These are phyloP conservation scores for Berberis vulgaris DNA, from an alignment of 164 flowering plant species.

Conservation along the genomic window DNA sequence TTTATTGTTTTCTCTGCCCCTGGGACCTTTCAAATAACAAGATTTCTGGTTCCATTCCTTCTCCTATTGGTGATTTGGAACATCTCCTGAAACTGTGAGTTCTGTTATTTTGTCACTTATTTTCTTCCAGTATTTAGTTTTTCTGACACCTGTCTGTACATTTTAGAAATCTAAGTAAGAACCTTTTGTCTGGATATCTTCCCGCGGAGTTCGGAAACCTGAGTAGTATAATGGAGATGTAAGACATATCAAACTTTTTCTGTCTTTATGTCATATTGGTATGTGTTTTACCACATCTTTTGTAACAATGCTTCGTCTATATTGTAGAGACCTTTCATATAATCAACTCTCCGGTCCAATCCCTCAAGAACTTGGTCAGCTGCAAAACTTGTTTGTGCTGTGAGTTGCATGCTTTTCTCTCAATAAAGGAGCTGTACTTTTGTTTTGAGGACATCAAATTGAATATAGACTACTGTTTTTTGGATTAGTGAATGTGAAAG, in stretches of 20 bases:
- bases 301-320: slow-evolving; percentile 2
- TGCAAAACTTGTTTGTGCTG: slow-evolving; percentile 65
- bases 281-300: not conserved
- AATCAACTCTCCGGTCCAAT: slow-evolving; percentile 65
- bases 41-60: slow-evolving; percentile 69
- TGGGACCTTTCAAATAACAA: slow-evolving; percentile 82
- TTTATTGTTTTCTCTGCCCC: slow-evolving; percentile 6
- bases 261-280: not conserved
- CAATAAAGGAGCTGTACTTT: no score
- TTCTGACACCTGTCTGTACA: not conserved
- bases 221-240: slow-evolving; percentile 90
- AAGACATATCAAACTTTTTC: slow-evolving; percentile 11
- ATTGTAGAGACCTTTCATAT: slow-evolving; percentile 65
- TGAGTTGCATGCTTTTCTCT: slow-evolving; percentile 25
- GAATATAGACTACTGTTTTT: no score
- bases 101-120: not conserved
- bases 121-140: not conserved
- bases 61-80: slow-evolving; percentile 86
- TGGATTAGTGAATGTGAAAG: no score
- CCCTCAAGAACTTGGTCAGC: slow-evolving; percentile 81
- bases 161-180: slow-evolving; percentile 69
- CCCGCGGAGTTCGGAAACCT: slow-evolving; percentile 90
- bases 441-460: no score
- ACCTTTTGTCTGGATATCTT: slow-evolving; percentile 49
- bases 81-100: slow-evolving; percentile 92